A percentile compares a stretch with the other conserved stretches of the same genome.
Evolutionary conservation across 192 early-diverging fungal species (phyloP).

Genomic region (Geranomyces michiganensis): DNA sequence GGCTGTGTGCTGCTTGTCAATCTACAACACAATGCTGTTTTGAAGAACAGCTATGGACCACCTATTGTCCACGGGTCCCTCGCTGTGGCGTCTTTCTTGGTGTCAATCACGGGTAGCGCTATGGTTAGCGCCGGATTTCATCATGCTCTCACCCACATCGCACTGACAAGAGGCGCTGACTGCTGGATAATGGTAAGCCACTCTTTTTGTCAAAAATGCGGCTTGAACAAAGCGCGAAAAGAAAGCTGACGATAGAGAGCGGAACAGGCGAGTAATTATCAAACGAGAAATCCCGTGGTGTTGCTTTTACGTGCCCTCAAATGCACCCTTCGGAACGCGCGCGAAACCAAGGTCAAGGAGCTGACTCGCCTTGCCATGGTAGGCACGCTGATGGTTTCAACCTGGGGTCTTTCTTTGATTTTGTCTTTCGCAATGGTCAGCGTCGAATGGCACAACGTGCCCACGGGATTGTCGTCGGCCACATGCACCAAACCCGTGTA

Average conservation of each 20-base stretch:
- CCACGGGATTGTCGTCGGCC: not conserved
- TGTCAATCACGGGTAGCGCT: not conserved
- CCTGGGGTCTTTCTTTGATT: not conserved
- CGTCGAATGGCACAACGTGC: not conserved
- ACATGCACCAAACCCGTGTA: conserved; percentile 13
- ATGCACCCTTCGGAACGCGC: conserved; percentile 9
- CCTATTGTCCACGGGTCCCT: not conserved
- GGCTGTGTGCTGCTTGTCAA: not conserved
- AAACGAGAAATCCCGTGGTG: conserved; percentile 9
- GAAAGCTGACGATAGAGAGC: not conserved
- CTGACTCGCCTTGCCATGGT: conserved; percentile 5
- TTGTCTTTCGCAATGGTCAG: conserved; percentile 20
- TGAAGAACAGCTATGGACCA: not conserved
- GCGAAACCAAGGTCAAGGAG: not conserved
- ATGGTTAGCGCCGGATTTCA: conserved; percentile 6
- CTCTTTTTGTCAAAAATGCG: no score
- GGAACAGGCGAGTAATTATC: conserved; percentile 16
- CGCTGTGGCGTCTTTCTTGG: not conserved
- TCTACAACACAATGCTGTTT: not conserved
- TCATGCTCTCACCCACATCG: conserved; percentile 18
- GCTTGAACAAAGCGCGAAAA: no score
- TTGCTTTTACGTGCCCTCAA: not conserved
- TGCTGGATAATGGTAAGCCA: conserved; percentile 16
- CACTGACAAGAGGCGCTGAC: conserved; percentile 21
- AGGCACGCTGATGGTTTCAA: not conserved